These are phyloP conservation scores for Malus orientalis DNA, from an alignment of 306 rosid species.

Conservation along the genomic window DNA sequence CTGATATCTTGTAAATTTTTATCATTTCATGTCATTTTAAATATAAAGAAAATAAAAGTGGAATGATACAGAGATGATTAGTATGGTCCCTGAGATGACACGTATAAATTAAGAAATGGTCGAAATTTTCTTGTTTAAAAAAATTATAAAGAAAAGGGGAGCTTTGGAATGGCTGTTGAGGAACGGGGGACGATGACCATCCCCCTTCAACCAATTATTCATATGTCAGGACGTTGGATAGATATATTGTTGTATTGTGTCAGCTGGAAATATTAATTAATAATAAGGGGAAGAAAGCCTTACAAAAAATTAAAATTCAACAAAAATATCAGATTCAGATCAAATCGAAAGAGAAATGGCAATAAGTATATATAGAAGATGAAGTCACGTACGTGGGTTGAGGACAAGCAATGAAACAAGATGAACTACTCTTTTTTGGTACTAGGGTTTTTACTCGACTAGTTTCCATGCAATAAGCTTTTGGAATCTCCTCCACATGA, in stretches of 20 bases:
- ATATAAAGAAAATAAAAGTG: too few relatives aligned
- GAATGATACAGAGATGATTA: too few relatives aligned
- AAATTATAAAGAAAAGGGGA: not conserved
- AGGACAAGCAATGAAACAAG: too few relatives aligned
- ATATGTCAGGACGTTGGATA: not conserved
- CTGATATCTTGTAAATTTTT: not conserved
- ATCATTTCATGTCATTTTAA: too few relatives aligned
- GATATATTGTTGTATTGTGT: too few relatives aligned
- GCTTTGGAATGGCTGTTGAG: not conserved
- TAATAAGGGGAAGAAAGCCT: too few relatives aligned
- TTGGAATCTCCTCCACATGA: not conserved
- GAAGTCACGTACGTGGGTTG: not conserved
- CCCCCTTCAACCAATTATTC: not conserved
- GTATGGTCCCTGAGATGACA: fast-evolving
- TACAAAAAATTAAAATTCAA: too few relatives aligned
- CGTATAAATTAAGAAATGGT: too few relatives aligned
- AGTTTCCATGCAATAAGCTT: not conserved
- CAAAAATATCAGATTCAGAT: not conserved
- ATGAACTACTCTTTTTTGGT: not conserved
- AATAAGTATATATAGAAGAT: not conserved
- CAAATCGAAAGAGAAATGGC: not conserved
- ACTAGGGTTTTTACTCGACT: not conserved
- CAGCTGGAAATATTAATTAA: too few relatives aligned
- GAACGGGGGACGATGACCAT: not conserved
- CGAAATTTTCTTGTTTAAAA: too few relatives aligned